Evolutionary conservation across 148 eudicot genomes (phyloP).

Genomic region (Chenopodium berlandieri): DNA sequence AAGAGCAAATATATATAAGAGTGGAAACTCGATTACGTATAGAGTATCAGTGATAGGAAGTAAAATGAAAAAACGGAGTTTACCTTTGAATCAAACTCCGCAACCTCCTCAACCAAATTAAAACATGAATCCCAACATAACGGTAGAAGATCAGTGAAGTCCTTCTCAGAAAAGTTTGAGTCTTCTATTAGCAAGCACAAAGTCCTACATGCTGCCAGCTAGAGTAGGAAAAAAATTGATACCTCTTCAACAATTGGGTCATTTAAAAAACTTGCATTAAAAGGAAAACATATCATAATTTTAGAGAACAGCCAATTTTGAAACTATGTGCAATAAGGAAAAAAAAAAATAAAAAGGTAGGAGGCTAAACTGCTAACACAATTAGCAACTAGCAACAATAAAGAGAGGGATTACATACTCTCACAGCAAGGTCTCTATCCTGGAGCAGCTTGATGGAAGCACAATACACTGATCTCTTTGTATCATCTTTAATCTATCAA

Average conservation of each 20-base stretch:
- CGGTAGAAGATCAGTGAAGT: constrained; percentile 85
- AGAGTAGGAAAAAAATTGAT: constrained; percentile 24
- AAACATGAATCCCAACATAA: constrained; percentile 88
- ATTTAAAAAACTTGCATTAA: background rate
- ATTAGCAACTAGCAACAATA: background rate
- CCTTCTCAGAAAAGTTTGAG: constrained; percentile 80
- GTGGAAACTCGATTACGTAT: background rate
- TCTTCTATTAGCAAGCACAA: constrained; percentile 88
- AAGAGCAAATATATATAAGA: background rate
- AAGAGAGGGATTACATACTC: constrained; percentile 44
- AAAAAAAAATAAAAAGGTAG: background rate
- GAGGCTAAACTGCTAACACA: background rate
- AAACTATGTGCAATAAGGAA: background rate
- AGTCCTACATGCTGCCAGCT: constrained; percentile 91
- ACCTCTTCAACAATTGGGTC: constrained; percentile 11
- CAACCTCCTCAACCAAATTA: constrained; percentile 81
- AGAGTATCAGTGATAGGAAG: too few species aligned
- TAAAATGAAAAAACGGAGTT: background rate
- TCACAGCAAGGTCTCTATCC: constrained; percentile 88
- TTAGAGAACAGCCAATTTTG: background rate
- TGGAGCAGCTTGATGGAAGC: constrained; percentile 87
- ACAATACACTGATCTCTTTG: constrained; percentile 85
- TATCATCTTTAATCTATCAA: constrained; percentile 81
- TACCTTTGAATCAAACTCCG: constrained; percentile 98
- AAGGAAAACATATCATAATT: background rate